Conservation (phyloP, 1,284 basidiomycete genomes). For the Ustilago crameri region DNA sequence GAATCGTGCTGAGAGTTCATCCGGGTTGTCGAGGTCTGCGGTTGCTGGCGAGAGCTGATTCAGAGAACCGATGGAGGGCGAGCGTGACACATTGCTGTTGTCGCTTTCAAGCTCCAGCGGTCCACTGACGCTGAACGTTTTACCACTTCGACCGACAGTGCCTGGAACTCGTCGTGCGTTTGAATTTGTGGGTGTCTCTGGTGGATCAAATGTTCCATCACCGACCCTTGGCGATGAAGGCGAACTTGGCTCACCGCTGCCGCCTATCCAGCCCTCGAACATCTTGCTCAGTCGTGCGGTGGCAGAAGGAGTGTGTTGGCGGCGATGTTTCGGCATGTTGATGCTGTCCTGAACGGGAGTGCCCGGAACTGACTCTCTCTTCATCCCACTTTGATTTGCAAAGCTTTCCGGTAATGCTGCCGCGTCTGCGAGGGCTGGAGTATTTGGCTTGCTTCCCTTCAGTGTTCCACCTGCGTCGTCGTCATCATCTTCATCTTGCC, state of each 20-base stretch:
- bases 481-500: conserved; percentile 13
- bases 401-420: not conserved
- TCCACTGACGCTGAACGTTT: conserved; percentile 54
- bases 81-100: conserved; percentile 26
- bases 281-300: conserved; percentile 56
- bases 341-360: conserved; percentile 4
- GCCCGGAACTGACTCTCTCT: not conserved
- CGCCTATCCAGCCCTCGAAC: conserved; percentile 60
- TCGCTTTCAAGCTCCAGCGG: conserved; percentile 54
- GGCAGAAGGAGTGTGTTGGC: conserved; percentile 39
- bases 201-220: conserved; percentile 5
- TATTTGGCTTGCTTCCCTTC: conserved; percentile 36
- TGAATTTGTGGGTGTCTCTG: conserved; percentile 34
- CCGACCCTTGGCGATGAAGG: conserved; percentile 15
- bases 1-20: conserved; percentile 42
- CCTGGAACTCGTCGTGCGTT: conserved; percentile 18
- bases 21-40: conserved; percentile 21
- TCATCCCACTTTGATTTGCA: not conserved
- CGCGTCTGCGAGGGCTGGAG: conserved; percentile 8
- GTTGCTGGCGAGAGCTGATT: conserved; percentile 25
- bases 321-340: conserved; percentile 31
- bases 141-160: conserved; percentile 38
- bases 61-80: conserved; percentile 33
- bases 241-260: conserved; percentile 26
- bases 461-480: conserved; percentile 38